Base-by-base conservation (phyloP, 768 basidiomycete species). In the Phaffia tasmanica region DNA sequence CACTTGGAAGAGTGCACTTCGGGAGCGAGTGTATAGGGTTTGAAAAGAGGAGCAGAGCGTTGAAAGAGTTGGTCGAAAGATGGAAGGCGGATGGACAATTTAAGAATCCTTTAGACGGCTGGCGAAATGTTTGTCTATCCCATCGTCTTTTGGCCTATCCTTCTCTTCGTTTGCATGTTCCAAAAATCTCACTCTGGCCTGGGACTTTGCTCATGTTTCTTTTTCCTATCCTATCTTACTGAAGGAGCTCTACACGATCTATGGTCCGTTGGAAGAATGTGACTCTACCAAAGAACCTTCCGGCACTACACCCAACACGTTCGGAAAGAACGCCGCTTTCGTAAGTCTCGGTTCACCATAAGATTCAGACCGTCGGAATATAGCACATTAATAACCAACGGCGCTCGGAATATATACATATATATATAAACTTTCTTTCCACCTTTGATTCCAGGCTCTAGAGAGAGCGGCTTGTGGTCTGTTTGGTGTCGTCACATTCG, bases 401-500 rank as follows among this genome's bases (percentile, higher is more conserved):
- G 35, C 25, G n/a, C 60, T 18, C 46, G 1, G 2, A 29, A 14
- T n/a, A 21, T 47, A 27, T 27, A 25, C 59, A 23, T 35, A 2
- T 8, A 11, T 35, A 23, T 25, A 21, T 7, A 35, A 30, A 23
- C 14, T 46, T n/a, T 61, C 42, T 9, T 5, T 46, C 27, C 14
- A 11, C 3, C 49, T 49, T 62, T 32, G 3, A n/a, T 47, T 23
- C 15, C 49, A 8, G 30, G 29, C n/a, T 9, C 35, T 58, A 48
- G 53, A 51, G 46, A 46, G 59, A 23, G 81, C 88, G 1, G 91
- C 90, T 2, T 90, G 88, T 74, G 82, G 86, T 0, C 77, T 98
- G 46, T 97, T 98, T 72, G 92, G 94, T 2, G 76, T 93, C 8
- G 81, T 89, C 61, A 95, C 93, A 0, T 92, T 88, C 72, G 94